These are phyloP conservation scores for Alternaria gaisen DNA, from an alignment of 2,329 filamentous ascomycete species.

Conservation along the genomic window DNA sequence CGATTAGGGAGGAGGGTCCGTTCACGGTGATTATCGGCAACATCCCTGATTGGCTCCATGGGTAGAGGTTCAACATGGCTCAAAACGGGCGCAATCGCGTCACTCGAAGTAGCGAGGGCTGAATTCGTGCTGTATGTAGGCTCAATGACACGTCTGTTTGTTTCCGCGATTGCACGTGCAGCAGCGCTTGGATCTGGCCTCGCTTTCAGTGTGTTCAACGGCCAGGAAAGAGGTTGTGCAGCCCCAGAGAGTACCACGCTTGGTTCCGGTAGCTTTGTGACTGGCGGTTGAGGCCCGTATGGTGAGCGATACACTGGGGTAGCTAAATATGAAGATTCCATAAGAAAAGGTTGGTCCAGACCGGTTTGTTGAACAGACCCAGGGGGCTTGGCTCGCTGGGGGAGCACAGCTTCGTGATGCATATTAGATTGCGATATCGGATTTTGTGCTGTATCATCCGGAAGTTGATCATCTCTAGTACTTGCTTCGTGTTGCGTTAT, in stretches of 20 bases:
- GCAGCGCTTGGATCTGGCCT: background rate
- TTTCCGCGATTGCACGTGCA: background rate
- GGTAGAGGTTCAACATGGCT: background rate
- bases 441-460: background rate
- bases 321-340: background rate
- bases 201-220: background rate
- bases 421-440: background rate
- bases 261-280: background rate
- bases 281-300: background rate
- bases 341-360: background rate
- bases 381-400: background rate
- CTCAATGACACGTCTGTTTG: background rate
- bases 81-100: background rate
- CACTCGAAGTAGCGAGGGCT: background rate
- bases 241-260: background rate
- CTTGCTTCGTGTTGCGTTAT: background rate
- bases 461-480: background rate
- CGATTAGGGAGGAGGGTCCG: slow-evolving; percentile 18
- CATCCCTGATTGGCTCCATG: slow-evolving; percentile 14
- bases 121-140: background rate
- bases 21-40: slow-evolving; percentile 17
- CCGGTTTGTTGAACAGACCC: background rate
- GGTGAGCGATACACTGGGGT: background rate
- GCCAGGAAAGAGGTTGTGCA: background rate
- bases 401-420: background rate